Base-by-base conservation (phyloP, 352 stramenopile genomes). In the Phytophthora nicotianae region DNA sequence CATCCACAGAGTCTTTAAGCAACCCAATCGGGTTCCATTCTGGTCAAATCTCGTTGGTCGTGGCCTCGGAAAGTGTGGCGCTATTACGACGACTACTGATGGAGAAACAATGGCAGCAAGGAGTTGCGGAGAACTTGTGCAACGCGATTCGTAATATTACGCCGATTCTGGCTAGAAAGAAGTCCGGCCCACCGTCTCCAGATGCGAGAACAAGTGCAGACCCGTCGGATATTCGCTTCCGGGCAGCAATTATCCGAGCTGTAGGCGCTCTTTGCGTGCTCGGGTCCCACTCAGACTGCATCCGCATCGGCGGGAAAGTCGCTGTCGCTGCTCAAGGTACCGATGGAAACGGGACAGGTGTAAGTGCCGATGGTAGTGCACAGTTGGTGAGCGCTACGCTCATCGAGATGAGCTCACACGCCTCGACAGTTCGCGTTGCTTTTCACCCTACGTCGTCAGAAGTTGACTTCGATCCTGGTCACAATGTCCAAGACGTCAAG, bases 401-500 rank as follows among this genome's bases (percentile, higher is more conserved):
- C 42, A 94, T 95, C 20, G 79, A 90, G 50, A 75, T 93, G 51
- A 86, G 87, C 38, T 60, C 82, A 5, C 66, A 76, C 8, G 69
- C 71, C 35, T 86, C 85, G 3, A 89, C 76, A 2, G 86, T 89
- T 43, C 86, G 86, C 20, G 88, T 96, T 20, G 81, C 92, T 5
- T 94, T 96, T 33, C 81, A 93, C 26, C 69, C 66, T 14, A 64
- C 70, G 1, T 87, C 80, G 0, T 83, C 77, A 2, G 78, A 74
- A 35, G 33, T 80, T 23, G 72, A 88, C 37, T 92, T 89, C 3
- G 79, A 95, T 58, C 86, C 84, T 21, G 81, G 73, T 14, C 84
- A 94, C 54, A 95, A 96, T 46, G 77, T 95, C 9, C 88, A 96
- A 74, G 81, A 93, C 68, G 84, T 96, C 5, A 78, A 74, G 5